phyloP scores from a whole-genome alignment of 192 early-diverging fungal genomes.

The Podila clonocystis region DNA sequence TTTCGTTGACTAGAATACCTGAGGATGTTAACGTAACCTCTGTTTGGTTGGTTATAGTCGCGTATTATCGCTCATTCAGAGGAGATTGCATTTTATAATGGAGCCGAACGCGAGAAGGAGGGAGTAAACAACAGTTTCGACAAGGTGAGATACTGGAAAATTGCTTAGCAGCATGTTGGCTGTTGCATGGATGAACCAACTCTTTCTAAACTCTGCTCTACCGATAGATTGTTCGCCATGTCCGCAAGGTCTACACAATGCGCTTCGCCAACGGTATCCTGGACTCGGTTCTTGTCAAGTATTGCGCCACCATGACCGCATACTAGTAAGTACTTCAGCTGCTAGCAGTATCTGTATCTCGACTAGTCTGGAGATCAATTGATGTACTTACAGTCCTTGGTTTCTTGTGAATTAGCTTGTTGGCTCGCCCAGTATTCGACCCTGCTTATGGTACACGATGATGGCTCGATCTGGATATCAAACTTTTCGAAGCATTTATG shows the following conservation, averaged over 20 bases:
- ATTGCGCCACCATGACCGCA: conserved; percentile 73
- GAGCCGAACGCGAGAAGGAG: conserved; percentile 72
- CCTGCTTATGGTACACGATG: conserved; percentile 58
- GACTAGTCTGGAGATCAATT: background rate
- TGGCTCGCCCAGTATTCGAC: conserved; percentile 70
- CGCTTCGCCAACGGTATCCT: conserved; percentile 72
- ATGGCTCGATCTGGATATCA: background rate
- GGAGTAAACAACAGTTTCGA: conserved; percentile 74
- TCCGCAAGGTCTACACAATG: conserved; percentile 65
- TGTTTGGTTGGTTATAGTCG: conserved; percentile 48
- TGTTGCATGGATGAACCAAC: background rate
- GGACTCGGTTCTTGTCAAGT: conserved; percentile 73
- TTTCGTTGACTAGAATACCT: too few species aligned
- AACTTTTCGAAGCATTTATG: background rate
- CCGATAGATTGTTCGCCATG: conserved; percentile 58
- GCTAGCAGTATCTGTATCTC: background rate
- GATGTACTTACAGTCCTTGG: background rate
- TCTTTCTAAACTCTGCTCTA: background rate
- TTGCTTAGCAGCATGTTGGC: too few species aligned
- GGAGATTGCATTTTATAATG: conserved; percentile 83
- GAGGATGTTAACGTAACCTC: background rate
- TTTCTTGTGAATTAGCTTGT: conserved; percentile 40
- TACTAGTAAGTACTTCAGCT: conserved; percentile 60
- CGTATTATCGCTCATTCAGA: conserved; percentile 88
- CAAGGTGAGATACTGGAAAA: conserved; percentile 45